Base-by-base conservation (phyloP, 441 rosid genomes). In the Monsonia emarginata region DNA sequence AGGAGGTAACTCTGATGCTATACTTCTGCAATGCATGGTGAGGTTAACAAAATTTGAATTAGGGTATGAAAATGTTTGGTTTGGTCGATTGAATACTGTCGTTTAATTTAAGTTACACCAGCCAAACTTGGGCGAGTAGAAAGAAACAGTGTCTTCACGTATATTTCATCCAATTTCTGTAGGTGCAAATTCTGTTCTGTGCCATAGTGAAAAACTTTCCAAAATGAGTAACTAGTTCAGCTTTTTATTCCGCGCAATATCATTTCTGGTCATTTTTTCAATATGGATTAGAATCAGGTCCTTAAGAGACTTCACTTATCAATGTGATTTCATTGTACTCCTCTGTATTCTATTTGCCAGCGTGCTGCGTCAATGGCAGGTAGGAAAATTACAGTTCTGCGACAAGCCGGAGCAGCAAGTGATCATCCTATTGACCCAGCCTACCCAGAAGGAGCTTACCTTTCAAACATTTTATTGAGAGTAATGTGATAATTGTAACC, bases 401-500 rank as follows among this genome's bases (percentile, higher is more conserved):
- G 90, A 56, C 86, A 81, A 69, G 85, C 85, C 0, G 86, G 96
- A 38, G 91, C 95, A 70, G 91, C 90, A 7, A 84, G 84, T 34
- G 96, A 92, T 73, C 98, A 92, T 66, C 94, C 98, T 16, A 75
- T 84, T 2, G 90, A 89, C 63, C 95, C 95, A 59, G 80, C 94
- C 50, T 88, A 92, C 68, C 95, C 88, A 0, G 95, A 89, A 83
- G 95, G 98, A 46, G 77, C 78, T 36, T 92, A 92, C 75, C 91
- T 88, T 28, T 84, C 95, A 2, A 89, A 89, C 40, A 0, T 85
- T 68, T 78, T 88, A 34, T 77, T 86, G 16, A 80, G 94, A 70
- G 88, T 89, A 34, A 31, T 63, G n/a, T 85, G 72, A 77, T 44
- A 2, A 66, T 38, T 36, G 42, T 11, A 36, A 36, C n/a, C 5